phyloP scores from a whole-genome alignment of 192 early-diverging fungal species.

The Dimargaris xerosporica region DNA sequence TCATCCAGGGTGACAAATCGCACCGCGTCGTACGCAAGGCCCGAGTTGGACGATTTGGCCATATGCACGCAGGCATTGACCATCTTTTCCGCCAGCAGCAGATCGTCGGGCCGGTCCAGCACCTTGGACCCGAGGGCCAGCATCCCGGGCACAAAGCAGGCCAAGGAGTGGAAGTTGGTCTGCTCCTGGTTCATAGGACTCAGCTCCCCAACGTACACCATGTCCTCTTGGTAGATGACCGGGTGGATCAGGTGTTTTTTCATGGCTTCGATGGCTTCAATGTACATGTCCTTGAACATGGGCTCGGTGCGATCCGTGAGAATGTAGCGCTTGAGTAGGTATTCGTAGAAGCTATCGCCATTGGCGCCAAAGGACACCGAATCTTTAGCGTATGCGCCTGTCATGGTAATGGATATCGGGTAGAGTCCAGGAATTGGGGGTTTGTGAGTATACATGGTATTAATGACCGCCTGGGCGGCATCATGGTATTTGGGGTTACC shows the following conservation, averaged over 20 bases:
- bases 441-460: too few relatives aligned
- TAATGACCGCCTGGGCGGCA: neutral
- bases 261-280: neutral
- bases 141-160: conserved; percentile 82
- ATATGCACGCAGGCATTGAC: conserved; percentile 57
- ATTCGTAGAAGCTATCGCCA: conserved; percentile 91
- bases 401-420: conserved; percentile 2
- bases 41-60: conserved; percentile 63
- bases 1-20: conserved; percentile 39
- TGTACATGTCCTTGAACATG: conserved; percentile 14
- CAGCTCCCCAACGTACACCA: conserved; percentile 28
- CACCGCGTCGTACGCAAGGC: conserved; percentile 76
- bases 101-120: conserved; percentile 35
- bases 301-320: conserved; percentile 21
- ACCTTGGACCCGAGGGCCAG: conserved; percentile 53
- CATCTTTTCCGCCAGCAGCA: conserved; percentile 63
- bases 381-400: conserved; percentile 34
- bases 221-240: conserved; percentile 9
- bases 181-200: conserved; percentile 22
- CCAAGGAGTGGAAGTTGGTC: conserved; percentile 33
- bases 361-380: conserved; percentile 62
- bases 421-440: conserved; percentile 11
- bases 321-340: conserved; percentile 44
- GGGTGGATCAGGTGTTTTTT: neutral
- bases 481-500: conserved; percentile 54